Evolutionary conservation across 2,329 filamentous ascomycete species (phyloP).

Genomic region (Byssothecium circinans): DNA sequence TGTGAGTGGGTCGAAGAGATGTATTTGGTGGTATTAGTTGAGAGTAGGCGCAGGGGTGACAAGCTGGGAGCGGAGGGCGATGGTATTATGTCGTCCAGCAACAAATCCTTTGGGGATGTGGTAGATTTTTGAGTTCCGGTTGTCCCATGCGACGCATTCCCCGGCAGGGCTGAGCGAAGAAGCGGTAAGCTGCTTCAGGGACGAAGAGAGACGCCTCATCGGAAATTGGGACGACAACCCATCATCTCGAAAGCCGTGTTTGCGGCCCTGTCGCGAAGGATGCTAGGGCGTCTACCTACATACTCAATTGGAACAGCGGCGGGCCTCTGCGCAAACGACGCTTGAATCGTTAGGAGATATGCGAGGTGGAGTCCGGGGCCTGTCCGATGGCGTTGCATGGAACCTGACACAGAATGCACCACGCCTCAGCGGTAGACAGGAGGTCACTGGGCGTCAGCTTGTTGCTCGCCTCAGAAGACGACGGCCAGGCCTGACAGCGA

Average conservation of each 20-base stretch:
- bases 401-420: constrained; percentile 17
- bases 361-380: constrained; percentile 24
- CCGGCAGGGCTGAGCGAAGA: constrained; percentile 21
- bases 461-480: constrained; percentile 10
- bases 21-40: too few species aligned
- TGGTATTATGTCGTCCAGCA: constrained; percentile 23
- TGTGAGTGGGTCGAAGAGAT: too few species aligned
- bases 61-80: constrained; percentile 24
- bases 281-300: constrained; percentile 23
- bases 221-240: constrained; percentile 27
- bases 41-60: constrained; percentile 17
- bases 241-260: constrained; percentile 17
- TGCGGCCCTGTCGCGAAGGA: constrained; percentile 19
- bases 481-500: neutral
- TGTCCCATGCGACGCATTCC: constrained; percentile 12
- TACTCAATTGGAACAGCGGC: constrained; percentile 6
- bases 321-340: constrained; percentile 23
- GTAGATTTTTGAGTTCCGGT: constrained; percentile 12
- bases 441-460: constrained; percentile 13
- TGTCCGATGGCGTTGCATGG: constrained; percentile 20
- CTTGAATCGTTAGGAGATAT: constrained; percentile 25
- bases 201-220: constrained; percentile 18
- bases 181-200: constrained; percentile 13
- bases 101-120: constrained; percentile 19
- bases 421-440: constrained; percentile 1